These are phyloP conservation scores for Phenoliferia sp. DNA, from an alignment of 1,284 basidiomycete species.

Conservation along the genomic window DNA sequence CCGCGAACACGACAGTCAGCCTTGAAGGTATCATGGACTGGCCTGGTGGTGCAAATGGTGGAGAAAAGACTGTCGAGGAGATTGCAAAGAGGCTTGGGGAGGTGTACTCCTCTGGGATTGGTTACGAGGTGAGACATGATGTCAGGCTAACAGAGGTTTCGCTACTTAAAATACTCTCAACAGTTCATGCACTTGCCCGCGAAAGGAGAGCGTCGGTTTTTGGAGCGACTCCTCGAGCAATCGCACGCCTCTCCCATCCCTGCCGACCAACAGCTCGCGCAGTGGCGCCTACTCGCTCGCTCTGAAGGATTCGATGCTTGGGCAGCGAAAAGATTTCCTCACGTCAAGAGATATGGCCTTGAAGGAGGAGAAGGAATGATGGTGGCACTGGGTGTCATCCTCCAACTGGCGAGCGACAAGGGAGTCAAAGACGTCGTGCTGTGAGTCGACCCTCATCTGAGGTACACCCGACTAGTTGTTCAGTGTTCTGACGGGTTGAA, in stretches of 20 bases:
- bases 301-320: slow-evolving; percentile 80
- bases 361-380: slow-evolving; percentile 90
- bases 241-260: slow-evolving; percentile 45
- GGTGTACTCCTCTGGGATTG: slow-evolving; percentile 74
- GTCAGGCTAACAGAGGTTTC: neutral
- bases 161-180: no score
- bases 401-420: slow-evolving; percentile 52
- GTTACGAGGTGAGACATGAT: slow-evolving; percentile 51
- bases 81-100: slow-evolving; percentile 64
- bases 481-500: neutral
- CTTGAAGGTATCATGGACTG: slow-evolving; percentile 27
- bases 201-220: slow-evolving; percentile 76
- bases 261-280: slow-evolving; percentile 50
- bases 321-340: slow-evolving; percentile 73
- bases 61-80: slow-evolving; percentile 62
- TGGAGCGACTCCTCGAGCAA: slow-evolving; percentile 73
- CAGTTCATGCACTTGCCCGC: slow-evolving; percentile 79
- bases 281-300: slow-evolving; percentile 62
- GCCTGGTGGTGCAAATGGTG: slow-evolving; percentile 41
- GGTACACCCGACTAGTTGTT: neutral
- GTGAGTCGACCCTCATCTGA: neutral
- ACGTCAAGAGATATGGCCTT: slow-evolving; percentile 73
- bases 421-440: slow-evolving; percentile 43
- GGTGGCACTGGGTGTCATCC: slow-evolving; percentile 70
- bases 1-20: slow-evolving; percentile 8